Evolutionary conservation across 768 basidiomycete species (phyloP).

Genomic region (Leccinum subgranulosum): DNA sequence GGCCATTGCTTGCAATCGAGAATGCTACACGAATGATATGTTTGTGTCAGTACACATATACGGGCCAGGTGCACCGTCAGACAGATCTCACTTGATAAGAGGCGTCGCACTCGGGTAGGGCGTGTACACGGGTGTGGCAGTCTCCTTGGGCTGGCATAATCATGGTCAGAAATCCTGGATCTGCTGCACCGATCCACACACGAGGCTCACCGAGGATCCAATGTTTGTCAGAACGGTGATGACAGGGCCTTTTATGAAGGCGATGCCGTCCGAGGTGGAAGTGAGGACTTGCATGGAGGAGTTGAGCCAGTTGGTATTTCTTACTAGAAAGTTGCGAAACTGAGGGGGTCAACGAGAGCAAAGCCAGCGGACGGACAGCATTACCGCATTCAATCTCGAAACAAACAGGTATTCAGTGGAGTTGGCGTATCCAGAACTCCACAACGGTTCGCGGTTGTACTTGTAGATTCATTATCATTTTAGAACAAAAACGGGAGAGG

Average conservation of each 20-base stretch:
- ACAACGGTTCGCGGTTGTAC: constrained; percentile 72
- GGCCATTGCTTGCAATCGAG: constrained; percentile 65
- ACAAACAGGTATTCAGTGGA: constrained; percentile 58
- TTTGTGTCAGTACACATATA: neutral
- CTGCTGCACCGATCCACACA: neutral
- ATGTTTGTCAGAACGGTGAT: constrained; percentile 66
- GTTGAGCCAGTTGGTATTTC: constrained; percentile 47
- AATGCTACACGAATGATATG: constrained; percentile 38
- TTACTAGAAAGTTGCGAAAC: constrained; percentile 36
- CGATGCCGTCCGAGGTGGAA: constrained; percentile 47
- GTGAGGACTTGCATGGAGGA: constrained; percentile 52
- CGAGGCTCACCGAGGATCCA: constrained; percentile 57
- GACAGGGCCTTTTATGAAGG: constrained; percentile 61
- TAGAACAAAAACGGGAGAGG: too few relatives aligned
- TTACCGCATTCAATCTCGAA: constrained; percentile 11
- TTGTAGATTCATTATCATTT: constrained; percentile 24
- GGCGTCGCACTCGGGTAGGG: constrained; percentile 47
- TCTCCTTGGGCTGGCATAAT: constrained; percentile 45
- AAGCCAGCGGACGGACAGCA: neutral
- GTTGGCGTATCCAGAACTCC: constrained; percentile 65
- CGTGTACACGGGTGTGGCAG: constrained; percentile 55
- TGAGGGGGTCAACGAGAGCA: neutral
- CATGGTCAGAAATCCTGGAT: neutral
- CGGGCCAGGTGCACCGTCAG: neutral
- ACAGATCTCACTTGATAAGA: constrained; percentile 51